Evolutionary conservation across 1,139 yeast species (phyloP).

Genomic region (Saccharomyces pastorianus): DNA sequence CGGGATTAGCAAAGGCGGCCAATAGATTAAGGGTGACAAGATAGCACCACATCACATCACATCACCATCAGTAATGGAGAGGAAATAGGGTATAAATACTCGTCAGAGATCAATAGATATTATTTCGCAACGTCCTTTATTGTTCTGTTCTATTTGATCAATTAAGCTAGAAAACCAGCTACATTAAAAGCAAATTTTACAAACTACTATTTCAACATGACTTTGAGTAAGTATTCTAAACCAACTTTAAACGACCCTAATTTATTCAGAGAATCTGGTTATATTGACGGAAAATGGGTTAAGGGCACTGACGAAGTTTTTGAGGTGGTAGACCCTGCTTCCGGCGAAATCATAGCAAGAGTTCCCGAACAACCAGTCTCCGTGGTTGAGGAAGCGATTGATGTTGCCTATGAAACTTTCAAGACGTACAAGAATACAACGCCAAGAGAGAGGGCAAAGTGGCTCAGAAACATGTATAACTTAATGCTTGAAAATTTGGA

Average conservation of each 20-base stretch:
- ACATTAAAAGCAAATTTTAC: neutral
- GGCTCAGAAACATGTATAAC: slow-evolving; percentile 56
- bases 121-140: neutral
- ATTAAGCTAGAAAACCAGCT: neutral
- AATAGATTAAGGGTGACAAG: neutral
- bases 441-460: slow-evolving; percentile 56
- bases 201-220: neutral
- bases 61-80: neutral
- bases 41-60: neutral
- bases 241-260: slow-evolving; percentile 43
- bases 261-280: slow-evolving; percentile 50
- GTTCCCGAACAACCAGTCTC: slow-evolving; percentile 46
- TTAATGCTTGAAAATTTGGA: slow-evolving; percentile 58
- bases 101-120: neutral
- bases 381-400: slow-evolving; percentile 52
- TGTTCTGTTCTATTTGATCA: neutral
- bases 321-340: slow-evolving; percentile 71
- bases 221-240: neutral
- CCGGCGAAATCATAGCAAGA: slow-evolving; percentile 47
- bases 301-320: slow-evolving; percentile 48
- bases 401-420: slow-evolving; percentile 55
- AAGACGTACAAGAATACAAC: slow-evolving; percentile 47
- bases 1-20: neutral
- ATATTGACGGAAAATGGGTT: slow-evolving; percentile 67
- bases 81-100: neutral